Base-by-base conservation (phyloP, 2,329 filamentous ascomycete genomes). In the Talaromyces rugulosus region DNA sequence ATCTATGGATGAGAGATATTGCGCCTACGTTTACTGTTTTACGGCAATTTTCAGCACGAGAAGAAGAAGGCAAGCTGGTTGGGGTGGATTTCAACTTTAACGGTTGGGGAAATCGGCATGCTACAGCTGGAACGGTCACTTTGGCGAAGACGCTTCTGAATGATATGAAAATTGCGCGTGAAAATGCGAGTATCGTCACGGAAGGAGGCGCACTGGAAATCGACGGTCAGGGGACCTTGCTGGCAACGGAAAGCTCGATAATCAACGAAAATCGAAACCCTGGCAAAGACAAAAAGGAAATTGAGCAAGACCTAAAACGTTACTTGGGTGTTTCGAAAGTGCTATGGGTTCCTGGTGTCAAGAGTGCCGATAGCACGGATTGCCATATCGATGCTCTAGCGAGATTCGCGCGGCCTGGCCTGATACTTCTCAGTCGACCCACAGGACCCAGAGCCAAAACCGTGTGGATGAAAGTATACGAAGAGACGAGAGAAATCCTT, bases 151-250 rank as follows among this genome's bases (percentile, higher is more conserved):
- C 16, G 2, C 50, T 53, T 5, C 12, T 53, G 11, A 31, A 31
- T 3, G 30, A 31, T 18, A 53, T 31, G 50, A 53, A 53, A 30
- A 11, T 31, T 16, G 4, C 12, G 1, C 28, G 50, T n/a, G 30
- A 5, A 28, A 31, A 53, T 2, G 50, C 50, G 11, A 30, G 53
- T 11, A 55, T 74, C 7, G 60, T 67, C 3, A 56, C 71, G 0
- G 73, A 75, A 59, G 73, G 73, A 0, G 73, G 73, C 0, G 73
- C 69, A 1, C 65, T 75, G n/a, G 73, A 72, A 50, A 62, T 72
- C 31, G 73, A 75, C 12, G 73, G 73, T 0, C 68, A 75, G 28
- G 73, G 73, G n/a, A 74, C 72, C 2, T 68, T 75, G 4, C 66
- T 75, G 42, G 73, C 66, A 8, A 69, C 70, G 16, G 72, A 73